Percentiles rank a stretch among this genome's conserved stretches.
phyloP scores from a whole-genome alignment of 345 rosid species.

The Nephelium lappaceum region DNA sequence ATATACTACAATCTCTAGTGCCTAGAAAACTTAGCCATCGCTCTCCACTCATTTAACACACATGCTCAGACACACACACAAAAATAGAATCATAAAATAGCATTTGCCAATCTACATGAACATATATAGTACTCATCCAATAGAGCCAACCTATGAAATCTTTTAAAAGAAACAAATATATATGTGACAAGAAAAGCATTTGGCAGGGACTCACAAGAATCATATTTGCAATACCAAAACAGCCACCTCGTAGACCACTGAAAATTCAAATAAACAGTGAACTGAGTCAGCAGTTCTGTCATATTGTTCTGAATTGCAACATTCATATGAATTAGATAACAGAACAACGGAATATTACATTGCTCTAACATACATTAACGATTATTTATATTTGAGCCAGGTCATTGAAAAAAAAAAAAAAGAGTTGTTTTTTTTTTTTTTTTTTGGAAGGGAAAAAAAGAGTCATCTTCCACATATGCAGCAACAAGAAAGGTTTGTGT shows the following conservation, averaged over 20 bases:
- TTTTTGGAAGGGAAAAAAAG: no score
- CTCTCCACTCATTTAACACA: neutral
- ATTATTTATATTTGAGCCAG: neutral
- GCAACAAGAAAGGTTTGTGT: neutral
- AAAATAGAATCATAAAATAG: neutral
- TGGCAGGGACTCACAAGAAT: conserved; percentile 76
- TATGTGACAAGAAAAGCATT: neutral
- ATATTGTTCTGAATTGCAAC: conserved; percentile 16
- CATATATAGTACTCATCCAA: neutral
- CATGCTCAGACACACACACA: no score
- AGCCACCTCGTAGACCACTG: conserved; percentile 97
- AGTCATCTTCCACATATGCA: neutral
- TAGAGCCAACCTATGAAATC: neutral
- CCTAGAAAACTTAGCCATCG: neutral
- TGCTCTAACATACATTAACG: neutral
- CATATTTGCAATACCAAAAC: conserved; percentile 94
- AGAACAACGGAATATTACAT: neutral
- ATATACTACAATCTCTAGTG: neutral
- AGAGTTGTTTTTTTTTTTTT: no score
- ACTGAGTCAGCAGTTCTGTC: conserved; percentile 32
- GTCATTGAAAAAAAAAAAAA: neutral
- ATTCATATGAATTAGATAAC: neutral
- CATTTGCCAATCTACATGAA: neutral
- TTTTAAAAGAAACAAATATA: neutral
- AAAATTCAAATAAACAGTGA: conserved; percentile 36